Percentiles rank a stretch among this genome's conserved stretches.
These are phyloP conservation scores for Phytophthora pistaciae DNA, from an alignment of 352 stramenopile species.

Conservation along the genomic window DNA sequence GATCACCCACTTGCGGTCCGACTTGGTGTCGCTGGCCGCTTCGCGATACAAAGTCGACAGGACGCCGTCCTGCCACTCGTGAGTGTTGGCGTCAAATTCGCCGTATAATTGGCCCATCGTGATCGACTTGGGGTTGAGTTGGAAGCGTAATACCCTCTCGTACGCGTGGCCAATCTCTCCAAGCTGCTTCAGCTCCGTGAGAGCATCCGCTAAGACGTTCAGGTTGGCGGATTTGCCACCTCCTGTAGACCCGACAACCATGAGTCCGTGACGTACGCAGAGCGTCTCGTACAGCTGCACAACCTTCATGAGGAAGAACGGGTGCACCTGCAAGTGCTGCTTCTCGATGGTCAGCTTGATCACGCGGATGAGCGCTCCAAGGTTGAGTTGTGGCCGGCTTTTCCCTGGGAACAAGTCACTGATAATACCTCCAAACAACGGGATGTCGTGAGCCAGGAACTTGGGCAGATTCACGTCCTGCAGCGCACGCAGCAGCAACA, in stretches of 20 bases:
- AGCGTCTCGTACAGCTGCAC: slow-evolving; percentile 97
- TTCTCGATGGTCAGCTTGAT: slow-evolving; percentile 91
- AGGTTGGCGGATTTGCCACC: slow-evolving; percentile 93
- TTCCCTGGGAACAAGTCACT: slow-evolving; percentile 95
- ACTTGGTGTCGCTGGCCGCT: slow-evolving; percentile 88
- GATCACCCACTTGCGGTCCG: slow-evolving; percentile 95
- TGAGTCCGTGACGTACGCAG: slow-evolving; percentile 94
- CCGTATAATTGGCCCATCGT: slow-evolving; percentile 97
- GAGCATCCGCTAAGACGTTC: slow-evolving; percentile 85
- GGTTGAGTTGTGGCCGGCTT: slow-evolving; percentile 89
- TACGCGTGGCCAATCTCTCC: slow-evolving; percentile 82
- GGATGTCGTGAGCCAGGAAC: slow-evolving; percentile 95
- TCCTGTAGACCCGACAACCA: slow-evolving; percentile 95
- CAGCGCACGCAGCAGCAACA: slow-evolving; percentile 92
- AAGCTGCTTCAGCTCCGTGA: slow-evolving; percentile 88
- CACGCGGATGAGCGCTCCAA: slow-evolving; percentile 84
- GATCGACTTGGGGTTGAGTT: slow-evolving; percentile 96
- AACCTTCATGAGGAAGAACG: slow-evolving; percentile 94
- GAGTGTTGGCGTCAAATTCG: slow-evolving; percentile 95
- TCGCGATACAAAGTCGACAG: slow-evolving; percentile 91
- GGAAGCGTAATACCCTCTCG: slow-evolving; percentile 87
- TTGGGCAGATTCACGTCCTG: slow-evolving; percentile 97
- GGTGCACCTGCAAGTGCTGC: slow-evolving; percentile 85
- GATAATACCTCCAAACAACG: slow-evolving; percentile 95
- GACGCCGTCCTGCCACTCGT: slow-evolving; percentile 96